Base-by-base conservation (phyloP, 352 stramenopile species). In the Phytophthora nicotianae region DNA sequence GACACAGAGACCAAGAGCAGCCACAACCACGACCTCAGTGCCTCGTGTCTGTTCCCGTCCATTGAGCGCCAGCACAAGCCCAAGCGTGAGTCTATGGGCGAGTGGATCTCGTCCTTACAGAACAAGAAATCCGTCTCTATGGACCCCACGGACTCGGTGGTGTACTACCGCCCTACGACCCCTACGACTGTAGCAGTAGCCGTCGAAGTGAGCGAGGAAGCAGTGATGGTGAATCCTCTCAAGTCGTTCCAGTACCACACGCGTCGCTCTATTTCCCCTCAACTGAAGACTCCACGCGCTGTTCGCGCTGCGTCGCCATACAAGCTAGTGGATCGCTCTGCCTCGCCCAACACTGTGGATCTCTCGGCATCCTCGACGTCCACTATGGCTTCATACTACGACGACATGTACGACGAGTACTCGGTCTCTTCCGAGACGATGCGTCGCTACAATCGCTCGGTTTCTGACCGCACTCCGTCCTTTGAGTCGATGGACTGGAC, bases 331-430 rank as follows among this genome's bases (percentile, higher is more conserved):
- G 49, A 75, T 21, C 54, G 59, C 27, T 51, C 67, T 40, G 33
- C 42, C 21, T 76, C 68, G 7, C 58, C 63, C 6, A 58, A 49
- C 8, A 53, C 54, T n/a, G 70, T 87, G 35, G 83, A 91, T 41
- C 57, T 91, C 21, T 80, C 72, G 32, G 78, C 79, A 23, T 91
- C 83, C 17, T 88, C 87, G 63, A 73, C 75, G n/a, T 91, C 83
- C 19, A 91, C 83, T 4, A 69, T 82, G 55, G 72, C 79, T 10
- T 89, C 80, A 16, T 81, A 80, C 61, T 89, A 83, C 47, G 82
- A 91, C 45, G 82, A 89, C 58, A 71, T 78, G 63, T 78, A 83
- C 64, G 78, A 89, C 45, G 72, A 86, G 9, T 68, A 77, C 40
- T 50, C 68, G 2, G 45, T 64, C 5, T 68, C 58, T n/a, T 43